Conservation (phyloP, 2,329 filamentous ascomycete genomes). For the Sordariomycetes sp. region DNA sequence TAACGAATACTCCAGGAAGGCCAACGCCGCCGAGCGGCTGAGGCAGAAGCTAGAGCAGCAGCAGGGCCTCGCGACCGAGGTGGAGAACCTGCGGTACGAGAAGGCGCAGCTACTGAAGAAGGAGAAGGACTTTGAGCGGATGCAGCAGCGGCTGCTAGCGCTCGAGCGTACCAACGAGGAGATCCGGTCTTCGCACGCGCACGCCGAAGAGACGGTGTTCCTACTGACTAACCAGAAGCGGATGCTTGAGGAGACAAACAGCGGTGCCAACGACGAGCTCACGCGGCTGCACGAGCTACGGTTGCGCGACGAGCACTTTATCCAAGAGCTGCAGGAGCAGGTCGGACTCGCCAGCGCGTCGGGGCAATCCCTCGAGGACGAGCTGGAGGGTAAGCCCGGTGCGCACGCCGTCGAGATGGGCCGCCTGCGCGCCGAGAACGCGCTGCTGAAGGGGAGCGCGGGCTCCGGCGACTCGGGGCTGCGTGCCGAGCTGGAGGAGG, state of each 20-base stretch:
- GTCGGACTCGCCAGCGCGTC: constrained; percentile 12
- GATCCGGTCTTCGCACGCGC: constrained; percentile 9
- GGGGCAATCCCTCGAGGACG: constrained; percentile 41
- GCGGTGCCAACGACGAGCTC: constrained; percentile 31
- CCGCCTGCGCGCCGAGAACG: constrained; percentile 48
- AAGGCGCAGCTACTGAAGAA: constrained; percentile 38
- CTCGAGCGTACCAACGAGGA: constrained; percentile 19
- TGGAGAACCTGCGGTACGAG: constrained; percentile 40
- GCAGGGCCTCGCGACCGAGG: constrained; percentile 40
- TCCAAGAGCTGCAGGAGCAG: constrained; percentile 48
- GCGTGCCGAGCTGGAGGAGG: constrained; percentile 41
- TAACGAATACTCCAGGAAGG: constrained; percentile 45
- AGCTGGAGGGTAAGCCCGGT: constrained; percentile 23
- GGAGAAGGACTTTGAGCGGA: constrained; percentile 18
- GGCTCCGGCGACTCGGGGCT: constrained; percentile 40
- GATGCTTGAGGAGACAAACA: constrained; percentile 29
- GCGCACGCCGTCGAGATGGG: constrained; percentile 31
- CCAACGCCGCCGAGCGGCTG: constrained; percentile 48
- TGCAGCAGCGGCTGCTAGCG: constrained; percentile 20
- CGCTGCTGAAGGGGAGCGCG: constrained; percentile 39
- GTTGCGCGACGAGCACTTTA: constrained; percentile 36
- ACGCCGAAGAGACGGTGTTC: constrained; percentile 10
- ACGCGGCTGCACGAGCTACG: constrained; percentile 31
- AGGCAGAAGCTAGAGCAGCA: constrained; percentile 46
- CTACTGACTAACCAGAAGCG: constrained; percentile 25